Evolutionary conservation across 352 stramenopile species (phyloP).

Genomic region (Phytophthora aleatoria): DNA sequence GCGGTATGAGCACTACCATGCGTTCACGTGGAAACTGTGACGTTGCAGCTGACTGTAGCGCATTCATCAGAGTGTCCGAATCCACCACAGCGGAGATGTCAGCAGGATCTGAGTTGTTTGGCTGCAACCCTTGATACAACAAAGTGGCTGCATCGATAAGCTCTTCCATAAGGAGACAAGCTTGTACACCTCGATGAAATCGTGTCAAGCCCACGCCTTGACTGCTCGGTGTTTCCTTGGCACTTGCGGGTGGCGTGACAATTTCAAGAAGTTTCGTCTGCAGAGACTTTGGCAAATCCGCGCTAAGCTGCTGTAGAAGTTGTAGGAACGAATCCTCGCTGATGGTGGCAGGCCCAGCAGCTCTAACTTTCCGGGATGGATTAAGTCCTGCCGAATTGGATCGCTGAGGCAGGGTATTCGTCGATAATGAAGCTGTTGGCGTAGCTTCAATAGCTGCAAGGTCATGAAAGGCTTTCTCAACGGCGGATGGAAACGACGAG

Average conservation of each 20-base stretch:
- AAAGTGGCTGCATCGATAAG: slow-evolving; percentile 24
- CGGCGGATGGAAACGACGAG: slow-evolving; percentile 21
- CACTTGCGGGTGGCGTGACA: background rate
- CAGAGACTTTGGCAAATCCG: slow-evolving; percentile 22
- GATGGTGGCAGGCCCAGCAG: slow-evolving; percentile 13
- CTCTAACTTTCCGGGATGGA: slow-evolving; percentile 6
- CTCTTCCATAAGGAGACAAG: slow-evolving; percentile 31
- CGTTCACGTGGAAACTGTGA: slow-evolving; percentile 26
- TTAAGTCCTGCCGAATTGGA: slow-evolving; percentile 1
- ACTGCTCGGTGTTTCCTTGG: background rate
- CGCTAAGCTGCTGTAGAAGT: slow-evolving; percentile 28
- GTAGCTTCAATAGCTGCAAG: slow-evolving; percentile 10
- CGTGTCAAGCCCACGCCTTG: slow-evolving; percentile 17
- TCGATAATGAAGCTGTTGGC: background rate
- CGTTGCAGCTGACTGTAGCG: slow-evolving; percentile 16
- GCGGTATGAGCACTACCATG: slow-evolving; percentile 1
- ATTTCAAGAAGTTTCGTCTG: slow-evolving; percentile 21
- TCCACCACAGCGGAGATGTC: background rate
- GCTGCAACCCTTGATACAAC: slow-evolving; percentile 25
- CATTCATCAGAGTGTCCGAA: slow-evolving; percentile 9
- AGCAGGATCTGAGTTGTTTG: background rate
- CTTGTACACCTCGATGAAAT: slow-evolving; percentile 27
- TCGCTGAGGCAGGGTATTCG: slow-evolving; percentile 2
- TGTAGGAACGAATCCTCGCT: slow-evolving; percentile 24
- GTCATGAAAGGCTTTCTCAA: slow-evolving; percentile 29